Conservation (phyloP, 2,329 filamentous ascomycete genomes). For the Penicillium concentricum region DNA sequence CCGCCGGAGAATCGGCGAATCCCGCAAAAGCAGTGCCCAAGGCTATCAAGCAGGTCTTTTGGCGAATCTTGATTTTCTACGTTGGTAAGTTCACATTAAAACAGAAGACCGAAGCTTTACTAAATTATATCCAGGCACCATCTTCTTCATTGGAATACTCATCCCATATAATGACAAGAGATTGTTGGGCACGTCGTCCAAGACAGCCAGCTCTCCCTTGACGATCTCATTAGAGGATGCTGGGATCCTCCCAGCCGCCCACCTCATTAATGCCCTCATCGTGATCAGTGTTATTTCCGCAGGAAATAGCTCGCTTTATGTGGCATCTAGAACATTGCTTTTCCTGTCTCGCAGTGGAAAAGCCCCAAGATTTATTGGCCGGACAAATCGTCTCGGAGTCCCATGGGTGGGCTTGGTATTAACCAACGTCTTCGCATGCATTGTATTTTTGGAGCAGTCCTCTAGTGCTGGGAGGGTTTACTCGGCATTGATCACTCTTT, state of each 20-base stretch:
- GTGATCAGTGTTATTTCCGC: conserved; percentile 70
- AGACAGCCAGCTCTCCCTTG: conserved; percentile 69
- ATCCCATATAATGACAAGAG: conserved; percentile 67
- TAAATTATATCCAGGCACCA: conserved; percentile 50
- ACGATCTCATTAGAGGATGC: conserved; percentile 72
- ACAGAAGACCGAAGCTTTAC: neutral
- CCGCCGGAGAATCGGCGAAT: conserved; percentile 41
- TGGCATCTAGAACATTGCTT: conserved; percentile 70
- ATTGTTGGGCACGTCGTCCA: conserved; percentile 60
- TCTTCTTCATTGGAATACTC: conserved; percentile 72
- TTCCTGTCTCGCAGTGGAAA: conserved; percentile 74
- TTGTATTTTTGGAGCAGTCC: conserved; percentile 33
- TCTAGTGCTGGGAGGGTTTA: conserved; percentile 33
- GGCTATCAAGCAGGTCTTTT: conserved; percentile 44
- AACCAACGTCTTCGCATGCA: conserved; percentile 65
- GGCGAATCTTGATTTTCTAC: conserved; percentile 55
- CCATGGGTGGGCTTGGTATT: conserved; percentile 62
- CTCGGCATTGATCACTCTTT: conserved; percentile 34
- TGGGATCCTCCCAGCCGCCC: conserved; percentile 69
- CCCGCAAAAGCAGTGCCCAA: conserved; percentile 47
- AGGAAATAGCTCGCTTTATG: conserved; percentile 75
- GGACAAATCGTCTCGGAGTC: conserved; percentile 64
- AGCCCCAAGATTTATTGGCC: conserved; percentile 67
- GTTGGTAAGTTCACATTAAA: conserved; percentile 45
- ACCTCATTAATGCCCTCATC: conserved; percentile 77